A percentile compares a stretch with the other conserved stretches of the same genome.
Conservation (phyloP, 192 early-diverging fungal species). For the Anaeromyces robustus region DNA sequence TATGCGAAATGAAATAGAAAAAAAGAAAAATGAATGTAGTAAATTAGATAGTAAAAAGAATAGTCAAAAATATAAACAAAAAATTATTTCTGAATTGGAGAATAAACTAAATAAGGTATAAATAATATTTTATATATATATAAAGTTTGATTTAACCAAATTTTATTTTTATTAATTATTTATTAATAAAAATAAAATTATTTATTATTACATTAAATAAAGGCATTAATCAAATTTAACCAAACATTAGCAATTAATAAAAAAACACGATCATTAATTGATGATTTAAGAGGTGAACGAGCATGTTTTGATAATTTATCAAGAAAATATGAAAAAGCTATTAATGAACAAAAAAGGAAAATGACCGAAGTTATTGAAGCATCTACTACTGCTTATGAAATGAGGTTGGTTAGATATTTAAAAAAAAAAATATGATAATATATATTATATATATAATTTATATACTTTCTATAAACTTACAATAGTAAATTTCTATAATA, state of each 20-base stretch:
- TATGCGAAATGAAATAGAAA: background rate
- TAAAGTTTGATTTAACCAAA: too few species aligned
- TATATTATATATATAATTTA: too few species aligned
- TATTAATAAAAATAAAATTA: background rate
- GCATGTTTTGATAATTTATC: conserved; percentile 43
- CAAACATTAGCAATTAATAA: conserved; percentile 41
- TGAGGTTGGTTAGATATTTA: conserved; percentile 20
- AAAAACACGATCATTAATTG: conserved; percentile 23
- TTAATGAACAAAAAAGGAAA: conserved; percentile 35
- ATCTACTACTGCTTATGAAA: conserved; percentile 42
- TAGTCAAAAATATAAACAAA: background rate
- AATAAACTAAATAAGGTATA: background rate
- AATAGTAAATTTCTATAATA: too few species aligned
- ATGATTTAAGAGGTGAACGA: conserved; percentile 35
- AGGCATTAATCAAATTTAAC: conserved; percentile 43
- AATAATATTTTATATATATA: background rate
- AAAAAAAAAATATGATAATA: too few species aligned
- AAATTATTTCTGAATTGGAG: background rate
- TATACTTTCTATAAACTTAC: too few species aligned
- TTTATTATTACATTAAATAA: background rate
- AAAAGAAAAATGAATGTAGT: background rate
- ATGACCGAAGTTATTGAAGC: conserved; percentile 48
- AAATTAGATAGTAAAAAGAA: background rate
- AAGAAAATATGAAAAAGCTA: conserved; percentile 33
- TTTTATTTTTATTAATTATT: too few species aligned